Base-by-base conservation (phyloP, 1,284 basidiomycete species). In the Austroboletus niveus region DNA sequence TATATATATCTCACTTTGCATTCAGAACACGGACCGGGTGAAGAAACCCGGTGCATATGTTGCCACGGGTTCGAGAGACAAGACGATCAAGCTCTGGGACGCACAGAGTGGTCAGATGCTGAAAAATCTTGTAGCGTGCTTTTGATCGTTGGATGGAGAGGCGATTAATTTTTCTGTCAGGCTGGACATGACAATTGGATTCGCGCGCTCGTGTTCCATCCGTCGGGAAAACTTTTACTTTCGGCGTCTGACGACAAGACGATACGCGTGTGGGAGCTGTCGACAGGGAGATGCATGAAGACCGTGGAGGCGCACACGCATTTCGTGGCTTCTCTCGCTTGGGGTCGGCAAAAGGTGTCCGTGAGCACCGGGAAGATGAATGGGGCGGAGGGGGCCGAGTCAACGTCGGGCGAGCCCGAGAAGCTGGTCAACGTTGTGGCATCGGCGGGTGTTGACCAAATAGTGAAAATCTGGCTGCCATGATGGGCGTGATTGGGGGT, bases 221-320 rank as follows among this genome's bases (percentile, higher is more conserved):
- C 91, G 0, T 82, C 82, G 8, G 93, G 93, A 38, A 94, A 94
- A 69, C 86, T 83, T 65, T 81, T 96, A 5, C 76, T 96, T 14
- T 93, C 91, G 2, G 91, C 88, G 2, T 89, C 89, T 6, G 93
- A 96, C 69, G 93, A 96, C 76, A 92, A 94, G 72, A 92, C 91
- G 9, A 83, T 95, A 62, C 83, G 90, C 9, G 78, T 94, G 14
- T 96, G 93, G 93, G 93, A 96, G 58, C 74, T 96, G 36, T 76
- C 79, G 35, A 89, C 86, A 4, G 88, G 91, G 2, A 80, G 92
- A 54, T 90, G 90, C 63, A 75, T 84, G 58, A 92, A 90, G 72
- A 89, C 84, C 38, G 78, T 95, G 42, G 90, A 94, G 56, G 92
- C 91, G 1, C 93, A 95, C 67, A 79, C 78, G 4, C 92, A 93